Percentiles rank a stretch among this genome's conserved stretches.
These are phyloP conservation scores for Phaffia rhodozyma DNA, from an alignment of 1,284 basidiomycete species.

Conservation along the genomic window DNA sequence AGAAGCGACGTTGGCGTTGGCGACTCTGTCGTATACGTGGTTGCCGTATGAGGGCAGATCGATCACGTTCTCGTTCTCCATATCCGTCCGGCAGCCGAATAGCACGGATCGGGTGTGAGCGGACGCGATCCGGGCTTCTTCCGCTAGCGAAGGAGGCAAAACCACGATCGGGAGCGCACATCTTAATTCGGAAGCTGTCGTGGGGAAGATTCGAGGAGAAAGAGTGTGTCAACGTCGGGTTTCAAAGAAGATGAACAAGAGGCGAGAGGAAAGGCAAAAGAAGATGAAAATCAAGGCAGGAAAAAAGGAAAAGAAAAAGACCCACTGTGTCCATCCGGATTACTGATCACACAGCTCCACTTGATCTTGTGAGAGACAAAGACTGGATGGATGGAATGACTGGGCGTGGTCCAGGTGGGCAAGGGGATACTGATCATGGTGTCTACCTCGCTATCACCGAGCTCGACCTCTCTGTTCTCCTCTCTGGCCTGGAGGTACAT, in stretches of 20 bases:
- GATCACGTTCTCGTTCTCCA: conserved; percentile 44
- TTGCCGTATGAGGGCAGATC: conserved; percentile 75
- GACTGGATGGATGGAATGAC: conserved; percentile 53
- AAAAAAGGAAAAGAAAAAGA: not conserved
- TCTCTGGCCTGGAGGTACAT: conserved; percentile 20
- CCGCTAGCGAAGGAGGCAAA: conserved; percentile 56
- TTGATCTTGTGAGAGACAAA: conserved; percentile 52
- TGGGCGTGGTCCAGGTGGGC: conserved; percentile 42
- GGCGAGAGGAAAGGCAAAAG: not conserved
- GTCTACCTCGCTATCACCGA: conserved; percentile 39
- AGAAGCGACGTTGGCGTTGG: conserved; percentile 57
- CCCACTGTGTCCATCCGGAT: conserved; percentile 59
- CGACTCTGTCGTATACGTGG: conserved; percentile 78
- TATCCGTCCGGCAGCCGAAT: conserved; percentile 39
- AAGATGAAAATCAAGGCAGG: not conserved
- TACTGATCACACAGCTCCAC: conserved; percentile 53
- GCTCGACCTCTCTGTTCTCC: conserved; percentile 25
- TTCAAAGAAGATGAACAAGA: not conserved
- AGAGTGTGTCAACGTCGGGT: not conserved
- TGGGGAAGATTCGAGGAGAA: conserved; percentile 9
- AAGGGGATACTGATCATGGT: conserved; percentile 37
- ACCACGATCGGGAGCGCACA: conserved; percentile 80
- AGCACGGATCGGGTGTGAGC: conserved; percentile 56
- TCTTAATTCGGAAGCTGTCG: conserved; percentile 62
- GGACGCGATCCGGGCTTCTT: conserved; percentile 60